phyloP scores from a whole-genome alignment of 2,329 filamentous ascomycete species.

The Fusarium sp. region DNA sequence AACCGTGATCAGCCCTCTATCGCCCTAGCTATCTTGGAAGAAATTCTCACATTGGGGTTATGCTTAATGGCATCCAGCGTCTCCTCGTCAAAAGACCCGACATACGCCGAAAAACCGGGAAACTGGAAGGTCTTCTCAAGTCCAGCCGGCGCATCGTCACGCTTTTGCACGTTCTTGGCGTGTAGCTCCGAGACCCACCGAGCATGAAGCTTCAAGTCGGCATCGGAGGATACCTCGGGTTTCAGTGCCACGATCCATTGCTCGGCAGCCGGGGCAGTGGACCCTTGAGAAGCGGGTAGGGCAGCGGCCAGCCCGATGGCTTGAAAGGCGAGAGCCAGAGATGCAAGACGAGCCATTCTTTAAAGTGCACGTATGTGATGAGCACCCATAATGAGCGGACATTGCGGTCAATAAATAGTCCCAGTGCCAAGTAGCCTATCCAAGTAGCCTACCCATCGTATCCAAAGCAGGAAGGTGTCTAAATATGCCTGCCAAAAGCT shows the following conservation, averaged over 20 bases:
- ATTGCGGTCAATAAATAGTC: background rate
- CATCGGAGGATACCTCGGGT: background rate
- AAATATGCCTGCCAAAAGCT: background rate
- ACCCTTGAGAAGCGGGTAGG: background rate
- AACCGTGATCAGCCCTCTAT: no score
- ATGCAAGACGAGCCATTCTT: background rate
- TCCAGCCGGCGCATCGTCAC: background rate
- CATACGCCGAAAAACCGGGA: slow-evolving; percentile 14
- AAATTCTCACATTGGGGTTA: background rate
- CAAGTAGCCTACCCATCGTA: background rate
- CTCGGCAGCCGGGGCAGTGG: background rate
- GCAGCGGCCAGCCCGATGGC: background rate
- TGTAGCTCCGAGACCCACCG: slow-evolving; percentile 21
- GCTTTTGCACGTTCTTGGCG: slow-evolving; percentile 1
- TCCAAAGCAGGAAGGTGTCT: background rate
- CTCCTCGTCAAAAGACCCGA: slow-evolving; percentile 4
- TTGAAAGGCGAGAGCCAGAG: background rate
- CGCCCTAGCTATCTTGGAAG: no score
- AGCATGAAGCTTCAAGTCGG: slow-evolving; percentile 7
- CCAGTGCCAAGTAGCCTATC: background rate
- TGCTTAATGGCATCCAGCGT: background rate
- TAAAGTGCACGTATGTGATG: background rate
- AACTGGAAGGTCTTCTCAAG: slow-evolving; percentile 15
- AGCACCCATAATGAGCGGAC: background rate
- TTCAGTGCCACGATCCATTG: slow-evolving; percentile 13